A percentile compares a stretch with the other conserved stretches of the same genome.
phyloP scores from a whole-genome alignment of 257 asterid genomes.

The Cynanchum wilfordii region DNA sequence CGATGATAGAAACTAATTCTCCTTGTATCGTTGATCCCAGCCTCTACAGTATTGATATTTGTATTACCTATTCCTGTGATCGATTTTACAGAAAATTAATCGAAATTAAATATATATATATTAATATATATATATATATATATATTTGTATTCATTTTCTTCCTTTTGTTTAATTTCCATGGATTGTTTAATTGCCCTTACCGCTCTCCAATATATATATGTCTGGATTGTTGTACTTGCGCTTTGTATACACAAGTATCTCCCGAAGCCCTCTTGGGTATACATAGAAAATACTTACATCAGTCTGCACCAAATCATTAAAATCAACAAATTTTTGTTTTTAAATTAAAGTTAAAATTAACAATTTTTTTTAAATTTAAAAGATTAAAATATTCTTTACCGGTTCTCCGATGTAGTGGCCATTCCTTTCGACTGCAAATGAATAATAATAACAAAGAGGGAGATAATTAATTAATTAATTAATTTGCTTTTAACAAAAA shows the following conservation, averaged over 20 bases:
- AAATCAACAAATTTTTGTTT: too few species aligned
- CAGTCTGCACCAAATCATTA: conserved; percentile 9
- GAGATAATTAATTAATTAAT: too few species aligned
- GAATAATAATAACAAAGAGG: not conserved
- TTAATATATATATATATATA: too few species aligned
- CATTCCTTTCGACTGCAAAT: conserved; percentile 32
- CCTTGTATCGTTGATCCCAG: conserved; percentile 10
- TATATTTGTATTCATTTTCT: too few species aligned
- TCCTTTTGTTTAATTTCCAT: too few species aligned
- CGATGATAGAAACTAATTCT: conserved; percentile 22
- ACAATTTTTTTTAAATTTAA: too few species aligned
- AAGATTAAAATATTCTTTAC: conserved; percentile 7
- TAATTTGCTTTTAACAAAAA: too few species aligned
- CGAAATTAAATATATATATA: not conserved
- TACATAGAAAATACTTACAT: not conserved
- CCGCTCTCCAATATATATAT: conserved; percentile 19
- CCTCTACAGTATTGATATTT: not conserved
- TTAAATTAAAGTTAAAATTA: too few species aligned
- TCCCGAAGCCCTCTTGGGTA: conserved; percentile 14
- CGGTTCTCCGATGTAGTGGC: conserved; percentile 35
- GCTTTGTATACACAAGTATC: conserved; percentile 16
- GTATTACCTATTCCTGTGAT: conserved; percentile 4
- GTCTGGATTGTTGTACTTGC: conserved; percentile 9
- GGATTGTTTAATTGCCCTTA: conserved; percentile 6
- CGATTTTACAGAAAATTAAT: too few species aligned